Evolutionary conservation across 1,284 basidiomycete species (phyloP).

Genomic region (Sutorius eximius): DNA sequence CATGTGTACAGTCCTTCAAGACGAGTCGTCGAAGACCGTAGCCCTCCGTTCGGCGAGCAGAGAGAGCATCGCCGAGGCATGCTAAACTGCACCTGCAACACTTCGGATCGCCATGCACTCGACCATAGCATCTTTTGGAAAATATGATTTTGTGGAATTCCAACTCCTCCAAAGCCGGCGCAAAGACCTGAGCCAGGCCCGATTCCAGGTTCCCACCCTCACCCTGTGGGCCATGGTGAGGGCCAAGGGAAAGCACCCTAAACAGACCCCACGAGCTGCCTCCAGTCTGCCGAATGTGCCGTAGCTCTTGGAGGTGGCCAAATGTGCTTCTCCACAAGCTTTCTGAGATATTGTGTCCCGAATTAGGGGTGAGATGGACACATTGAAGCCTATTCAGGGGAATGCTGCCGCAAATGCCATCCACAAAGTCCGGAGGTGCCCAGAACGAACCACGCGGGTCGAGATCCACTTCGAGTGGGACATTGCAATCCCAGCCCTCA

Average conservation of each 20-base stretch:
- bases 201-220: neutral
- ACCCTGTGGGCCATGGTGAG: neutral
- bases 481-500: slow-evolving; percentile 22
- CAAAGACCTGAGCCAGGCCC: slow-evolving; percentile 20
- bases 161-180: slow-evolving; percentile 36
- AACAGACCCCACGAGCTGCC: slow-evolving; percentile 9
- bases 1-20: slow-evolving; percentile 14
- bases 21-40: slow-evolving; percentile 16
- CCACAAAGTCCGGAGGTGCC: slow-evolving; percentile 13
- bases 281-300: slow-evolving; percentile 8
- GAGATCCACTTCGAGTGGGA: slow-evolving; percentile 21
- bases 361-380: slow-evolving; percentile 12
- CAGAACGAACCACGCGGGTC: slow-evolving; percentile 6
- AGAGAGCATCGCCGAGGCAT: slow-evolving; percentile 23
- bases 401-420: slow-evolving; percentile 13
- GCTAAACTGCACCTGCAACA: slow-evolving; percentile 6
- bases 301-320: slow-evolving; percentile 14
- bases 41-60: slow-evolving; percentile 14
- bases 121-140: slow-evolving; percentile 19
- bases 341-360: slow-evolving; percentile 2
- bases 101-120: neutral
- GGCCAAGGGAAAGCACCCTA: slow-evolving; percentile 3
- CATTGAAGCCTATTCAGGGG: slow-evolving; percentile 16
- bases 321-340: slow-evolving; percentile 22
- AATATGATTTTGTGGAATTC: slow-evolving; percentile 30